Evolutionary conservation across 2,329 filamentous ascomycete species (phyloP), one percentile per base, ranked within the genome.

Genomic region (Magnaporthales sp.): DNA sequence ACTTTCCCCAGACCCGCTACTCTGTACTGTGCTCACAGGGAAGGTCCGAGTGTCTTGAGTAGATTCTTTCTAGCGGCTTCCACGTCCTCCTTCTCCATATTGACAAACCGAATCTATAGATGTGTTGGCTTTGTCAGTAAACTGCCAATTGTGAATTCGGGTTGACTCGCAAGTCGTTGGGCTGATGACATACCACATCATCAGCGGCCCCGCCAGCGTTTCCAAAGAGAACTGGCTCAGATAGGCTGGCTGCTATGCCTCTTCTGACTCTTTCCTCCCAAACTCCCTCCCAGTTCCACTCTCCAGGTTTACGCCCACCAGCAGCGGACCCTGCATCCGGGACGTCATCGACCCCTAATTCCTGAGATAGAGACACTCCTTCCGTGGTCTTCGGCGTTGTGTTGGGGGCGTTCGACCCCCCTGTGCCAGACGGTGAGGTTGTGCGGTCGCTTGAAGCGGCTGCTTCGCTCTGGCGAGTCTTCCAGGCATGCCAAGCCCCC

Each of bases 251-350:
- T 64, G 89, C 85, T 60, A 97, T 86, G 22, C 90, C 90, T 75
- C 90, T 91, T 76, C 87, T 89, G 0, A 97, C 93, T 66, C 94
- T 85, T 70, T 93, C 90, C 75, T 96, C 91, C 94, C 94, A 99
- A 0, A 98, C 94, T 0, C 94, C 93, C 73, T 97, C 92, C 94
- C 94, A 98, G 74, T 96, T 96, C 94, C 94, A 98, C 72, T 96
- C 90, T 7, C 90, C 91, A 0, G 92, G 92, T 64, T 84, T 82
- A 68, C 88, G 79, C 30, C 70, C 51, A 13, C 15, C 19, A 29
- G 63, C 27, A 31, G 15, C 29, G 4, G 46, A 27, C 51, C 51
- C 51, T 22, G 61, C 32, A 26, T 38, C 19, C 54, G 51, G 6
- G 61, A 32, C 19, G 30, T 66, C 11, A 46, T 30, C 22, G 64